Conservation (phyloP, 2,329 filamentous ascomycete genomes). For the Coniochaeta prunicola region DNA sequence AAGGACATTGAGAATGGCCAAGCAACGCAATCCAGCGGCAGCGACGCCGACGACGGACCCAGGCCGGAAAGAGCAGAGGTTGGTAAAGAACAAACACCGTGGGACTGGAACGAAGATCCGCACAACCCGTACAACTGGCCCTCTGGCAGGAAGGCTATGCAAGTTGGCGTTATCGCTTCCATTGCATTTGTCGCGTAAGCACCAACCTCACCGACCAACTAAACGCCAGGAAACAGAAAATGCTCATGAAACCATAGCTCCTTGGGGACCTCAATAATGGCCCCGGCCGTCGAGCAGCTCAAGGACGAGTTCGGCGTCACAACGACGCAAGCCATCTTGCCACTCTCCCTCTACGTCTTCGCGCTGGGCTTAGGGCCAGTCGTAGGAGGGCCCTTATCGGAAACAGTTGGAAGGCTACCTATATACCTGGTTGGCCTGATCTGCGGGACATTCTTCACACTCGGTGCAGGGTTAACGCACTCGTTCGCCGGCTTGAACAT, state of each 20-base stretch:
- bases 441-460: constrained; percentile 44
- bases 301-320: constrained; percentile 46
- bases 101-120: constrained; percentile 29
- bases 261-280: constrained; percentile 46
- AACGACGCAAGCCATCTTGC: constrained; percentile 49
- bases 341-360: constrained; percentile 52
- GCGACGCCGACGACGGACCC: not conserved
- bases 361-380: constrained; percentile 54
- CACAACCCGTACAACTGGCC: constrained; percentile 48
- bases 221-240: not conserved
- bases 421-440: constrained; percentile 41
- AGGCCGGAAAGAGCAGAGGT: not conserved
- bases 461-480: constrained; percentile 45
- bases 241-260: constrained; percentile 29
- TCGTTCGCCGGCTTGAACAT: constrained; percentile 43
- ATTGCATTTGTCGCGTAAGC: constrained; percentile 34
- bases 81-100: not conserved
- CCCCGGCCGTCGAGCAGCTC: constrained; percentile 36
- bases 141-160: constrained; percentile 28
- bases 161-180: constrained; percentile 27
- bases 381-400: constrained; percentile 50
- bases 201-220: not conserved
- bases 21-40: not conserved
- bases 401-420: constrained; percentile 46
- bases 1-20: not conserved